phyloP scores from a whole-genome alignment of 495 filamentous ascomycete species.

The Neurospora sp. region DNA sequence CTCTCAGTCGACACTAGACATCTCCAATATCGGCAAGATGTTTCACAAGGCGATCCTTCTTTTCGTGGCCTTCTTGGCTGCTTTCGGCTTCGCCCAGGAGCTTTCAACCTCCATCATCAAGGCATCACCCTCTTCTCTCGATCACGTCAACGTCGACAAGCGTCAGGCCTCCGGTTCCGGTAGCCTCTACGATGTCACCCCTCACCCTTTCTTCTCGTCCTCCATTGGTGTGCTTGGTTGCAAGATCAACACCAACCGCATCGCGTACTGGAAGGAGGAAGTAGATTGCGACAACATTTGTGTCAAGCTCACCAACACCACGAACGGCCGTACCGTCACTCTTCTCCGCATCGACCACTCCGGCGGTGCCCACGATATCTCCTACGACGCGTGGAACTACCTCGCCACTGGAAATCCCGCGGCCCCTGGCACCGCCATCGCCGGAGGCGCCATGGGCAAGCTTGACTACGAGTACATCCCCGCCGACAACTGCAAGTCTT shows the following conservation, averaged over 20 bases:
- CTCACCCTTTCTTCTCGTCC: conserved; percentile 27
- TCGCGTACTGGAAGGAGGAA: conserved; percentile 25
- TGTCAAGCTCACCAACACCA: conserved; percentile 17
- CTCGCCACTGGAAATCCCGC: conserved; percentile 24
- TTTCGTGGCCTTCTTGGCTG: background rate
- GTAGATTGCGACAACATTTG: conserved; percentile 29
- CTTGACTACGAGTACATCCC: conserved; percentile 18
- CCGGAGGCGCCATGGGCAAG: conserved; percentile 17
- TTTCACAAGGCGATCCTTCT: background rate
- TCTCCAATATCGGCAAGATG: background rate
- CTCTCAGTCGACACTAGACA: background rate
- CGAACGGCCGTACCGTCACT: conserved; percentile 15
- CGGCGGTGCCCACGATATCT: conserved; percentile 26
- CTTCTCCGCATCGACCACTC: conserved; percentile 27
- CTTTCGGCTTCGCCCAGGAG: background rate
- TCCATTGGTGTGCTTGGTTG: conserved; percentile 29
- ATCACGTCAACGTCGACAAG: background rate
- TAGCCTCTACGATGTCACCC: conserved; percentile 15
- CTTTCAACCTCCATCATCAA: background rate
- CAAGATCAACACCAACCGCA: conserved; percentile 27
- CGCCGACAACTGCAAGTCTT: conserved; percentile 13
- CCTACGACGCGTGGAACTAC: conserved; percentile 31
- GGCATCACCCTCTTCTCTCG: background rate
- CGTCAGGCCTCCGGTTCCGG: background rate
- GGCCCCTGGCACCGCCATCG: conserved; percentile 8